A percentile compares a stretch with the other conserved stretches of the same genome.
These are phyloP conservation scores for Fistulifera solaris DNA, from an alignment of 108 stramenopile genomes.

Conservation along the genomic window DNA sequence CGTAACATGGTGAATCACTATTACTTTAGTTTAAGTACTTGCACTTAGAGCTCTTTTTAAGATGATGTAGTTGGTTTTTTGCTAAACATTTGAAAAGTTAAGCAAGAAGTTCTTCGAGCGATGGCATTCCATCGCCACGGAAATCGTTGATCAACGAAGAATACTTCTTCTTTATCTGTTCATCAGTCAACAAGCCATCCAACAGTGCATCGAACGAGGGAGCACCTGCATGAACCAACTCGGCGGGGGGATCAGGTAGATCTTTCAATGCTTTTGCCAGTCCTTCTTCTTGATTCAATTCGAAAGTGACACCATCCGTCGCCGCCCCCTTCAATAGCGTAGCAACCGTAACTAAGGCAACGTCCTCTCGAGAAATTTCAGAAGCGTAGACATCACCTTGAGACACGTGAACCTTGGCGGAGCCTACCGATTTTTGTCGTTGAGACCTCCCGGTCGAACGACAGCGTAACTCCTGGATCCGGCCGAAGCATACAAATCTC, in stretches of 20 bases:
- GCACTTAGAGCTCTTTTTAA: no score
- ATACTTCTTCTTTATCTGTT: slow-evolving; percentile 11
- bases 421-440: slow-evolving; percentile 35
- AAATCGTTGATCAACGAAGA: no score
- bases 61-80: no score
- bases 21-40: no score
- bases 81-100: no score
- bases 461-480: slow-evolving; percentile 52
- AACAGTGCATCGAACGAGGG: slow-evolving; percentile 8
- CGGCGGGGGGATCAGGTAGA: not conserved
- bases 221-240: slow-evolving; percentile 6
- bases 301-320: slow-evolving; percentile 11
- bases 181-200: slow-evolving; percentile 13
- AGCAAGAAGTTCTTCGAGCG: no score
- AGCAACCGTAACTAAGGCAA: slow-evolving; percentile 10
- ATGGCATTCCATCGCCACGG: no score
- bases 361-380: slow-evolving; percentile 12
- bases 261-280: not conserved
- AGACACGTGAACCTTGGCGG: slow-evolving; percentile 18
- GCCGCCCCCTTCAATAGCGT: slow-evolving; percentile 10
- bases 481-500: slow-evolving; percentile 41
- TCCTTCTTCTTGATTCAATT: slow-evolving; percentile 11
- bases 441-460: slow-evolving; percentile 80
- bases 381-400: slow-evolving; percentile 15
- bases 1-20: no score